Conservation (phyloP, 1,284 basidiomycete genomes). For the Tylopilus sp. region DNA sequence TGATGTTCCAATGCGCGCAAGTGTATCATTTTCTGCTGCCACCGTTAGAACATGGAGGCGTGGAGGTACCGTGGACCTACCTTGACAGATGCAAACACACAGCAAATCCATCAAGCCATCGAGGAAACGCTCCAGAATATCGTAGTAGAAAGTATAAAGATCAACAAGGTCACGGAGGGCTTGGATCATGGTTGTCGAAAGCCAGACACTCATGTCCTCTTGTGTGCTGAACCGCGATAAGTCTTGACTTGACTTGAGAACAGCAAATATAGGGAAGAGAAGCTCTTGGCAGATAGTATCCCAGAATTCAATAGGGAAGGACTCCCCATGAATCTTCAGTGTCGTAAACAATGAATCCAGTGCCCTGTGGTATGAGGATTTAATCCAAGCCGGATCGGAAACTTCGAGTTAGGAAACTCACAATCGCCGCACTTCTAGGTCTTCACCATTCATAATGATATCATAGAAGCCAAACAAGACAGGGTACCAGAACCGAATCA, state of each 20-base stretch:
- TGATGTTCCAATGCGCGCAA: slow-evolving; percentile 96
- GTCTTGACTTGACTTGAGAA: slow-evolving; percentile 88
- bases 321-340: slow-evolving; percentile 84
- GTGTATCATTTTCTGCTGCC: slow-evolving; percentile 87
- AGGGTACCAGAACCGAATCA: slow-evolving; percentile 97
- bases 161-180: slow-evolving; percentile 94
- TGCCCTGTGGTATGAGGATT: slow-evolving; percentile 53
- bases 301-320: slow-evolving; percentile 95
- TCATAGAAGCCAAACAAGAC: slow-evolving; percentile 97
- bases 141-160: slow-evolving; percentile 95
- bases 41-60: slow-evolving; percentile 3
- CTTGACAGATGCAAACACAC: slow-evolving; percentile 98
- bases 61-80: slow-evolving; percentile 42
- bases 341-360: slow-evolving; percentile 95
- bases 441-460: slow-evolving; percentile 99
- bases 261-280: slow-evolving; percentile 98
- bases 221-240: slow-evolving; percentile 91
- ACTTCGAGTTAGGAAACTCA: slow-evolving; percentile 42
- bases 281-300: slow-evolving; percentile 96
- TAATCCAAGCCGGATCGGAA: not conserved
- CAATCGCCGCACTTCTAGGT: slow-evolving; percentile 94
- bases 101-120: slow-evolving; percentile 91
- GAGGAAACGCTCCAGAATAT: slow-evolving; percentile 84
- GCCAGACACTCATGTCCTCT: slow-evolving; percentile 99
- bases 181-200: slow-evolving; percentile 99